A percentile compares a stretch with the other conserved stretches of the same genome.
Evolutionary conservation across 2,329 filamentous ascomycete genomes (phyloP).

Genomic region (Aspergillus ustus): DNA sequence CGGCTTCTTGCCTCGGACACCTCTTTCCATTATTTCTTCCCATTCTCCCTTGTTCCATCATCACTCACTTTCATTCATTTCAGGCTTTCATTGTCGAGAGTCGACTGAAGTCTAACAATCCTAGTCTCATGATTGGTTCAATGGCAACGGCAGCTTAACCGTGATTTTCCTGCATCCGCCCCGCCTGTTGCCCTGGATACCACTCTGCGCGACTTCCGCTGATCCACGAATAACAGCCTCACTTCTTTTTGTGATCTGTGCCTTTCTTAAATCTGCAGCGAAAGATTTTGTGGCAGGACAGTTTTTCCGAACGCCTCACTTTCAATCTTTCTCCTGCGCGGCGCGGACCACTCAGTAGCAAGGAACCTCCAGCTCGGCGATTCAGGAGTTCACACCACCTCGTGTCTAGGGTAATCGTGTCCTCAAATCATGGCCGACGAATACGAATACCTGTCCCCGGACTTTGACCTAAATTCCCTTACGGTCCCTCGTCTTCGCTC

Average conservation of each 20-base stretch:
- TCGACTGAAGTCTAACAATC: not conserved
- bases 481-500: slow-evolving; percentile 88
- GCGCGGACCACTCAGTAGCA: not conserved
- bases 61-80: not conserved
- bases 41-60: not conserved
- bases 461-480: slow-evolving; percentile 80
- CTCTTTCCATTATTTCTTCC: not conserved
- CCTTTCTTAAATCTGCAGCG: not conserved
- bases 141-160: not conserved
- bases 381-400: not conserved
- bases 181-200: slow-evolving; percentile 48
- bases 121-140: not conserved
- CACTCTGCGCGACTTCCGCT: slow-evolving; percentile 22
- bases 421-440: slow-evolving; percentile 57
- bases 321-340: not conserved
- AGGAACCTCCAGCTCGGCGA: not conserved
- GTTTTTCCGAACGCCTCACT: not conserved
- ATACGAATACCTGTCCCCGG: slow-evolving; percentile 81
- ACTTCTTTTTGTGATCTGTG: slow-evolving; percentile 10
- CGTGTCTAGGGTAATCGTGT: slow-evolving; percentile 6
- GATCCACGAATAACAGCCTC: slow-evolving; percentile 22
- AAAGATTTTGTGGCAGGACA: not conserved
- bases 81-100: not conserved
- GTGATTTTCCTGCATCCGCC: slow-evolving; percentile 11
- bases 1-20: not conserved